A percentile compares a stretch with the other conserved stretches of the same genome.
Conservation (phyloP, 108 stramenopile genomes). For the Nitzschia sp. region DNA sequence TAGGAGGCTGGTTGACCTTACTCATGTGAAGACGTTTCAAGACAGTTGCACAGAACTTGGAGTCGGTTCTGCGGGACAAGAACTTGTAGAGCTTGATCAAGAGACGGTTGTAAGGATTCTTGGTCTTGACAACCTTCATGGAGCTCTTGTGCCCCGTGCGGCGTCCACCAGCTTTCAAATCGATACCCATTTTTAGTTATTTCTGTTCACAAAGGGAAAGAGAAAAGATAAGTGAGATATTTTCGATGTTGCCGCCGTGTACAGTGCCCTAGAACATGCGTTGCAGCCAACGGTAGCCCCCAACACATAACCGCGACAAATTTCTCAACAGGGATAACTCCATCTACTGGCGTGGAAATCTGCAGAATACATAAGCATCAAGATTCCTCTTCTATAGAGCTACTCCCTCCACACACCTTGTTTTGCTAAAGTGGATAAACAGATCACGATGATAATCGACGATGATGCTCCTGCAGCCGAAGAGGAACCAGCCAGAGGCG, state of each 20-base stretch:
- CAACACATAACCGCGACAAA: too few species aligned
- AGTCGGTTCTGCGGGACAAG: conserved; percentile 96
- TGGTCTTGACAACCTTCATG: conserved; percentile 94
- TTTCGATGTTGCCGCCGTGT: too few species aligned
- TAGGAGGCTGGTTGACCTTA: conserved; percentile 96
- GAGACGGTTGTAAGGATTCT: conserved; percentile 97
- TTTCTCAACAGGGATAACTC: too few species aligned
- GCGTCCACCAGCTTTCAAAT: conserved; percentile 98
- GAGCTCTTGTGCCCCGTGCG: conserved; percentile 97
- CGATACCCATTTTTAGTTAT: conserved; percentile 91
- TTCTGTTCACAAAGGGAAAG: neutral
- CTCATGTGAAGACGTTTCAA: conserved; percentile 99
- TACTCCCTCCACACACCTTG: neutral
- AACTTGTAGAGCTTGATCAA: conserved; percentile 99
- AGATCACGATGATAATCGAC: neutral
- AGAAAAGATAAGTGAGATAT: too few species aligned
- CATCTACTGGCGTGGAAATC: too few species aligned
- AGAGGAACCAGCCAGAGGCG: too few species aligned
- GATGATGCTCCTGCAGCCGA: neutral
- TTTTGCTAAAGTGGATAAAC: neutral
- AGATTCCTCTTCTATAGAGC: too few species aligned
- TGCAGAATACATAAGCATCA: too few species aligned
- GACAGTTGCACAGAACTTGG: conserved; percentile 93
- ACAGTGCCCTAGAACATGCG: too few species aligned
- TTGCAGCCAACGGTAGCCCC: too few species aligned